Evolutionary conservation across 495 filamentous ascomycete species (phyloP).

Genomic region (Neohortaea acidophila): DNA sequence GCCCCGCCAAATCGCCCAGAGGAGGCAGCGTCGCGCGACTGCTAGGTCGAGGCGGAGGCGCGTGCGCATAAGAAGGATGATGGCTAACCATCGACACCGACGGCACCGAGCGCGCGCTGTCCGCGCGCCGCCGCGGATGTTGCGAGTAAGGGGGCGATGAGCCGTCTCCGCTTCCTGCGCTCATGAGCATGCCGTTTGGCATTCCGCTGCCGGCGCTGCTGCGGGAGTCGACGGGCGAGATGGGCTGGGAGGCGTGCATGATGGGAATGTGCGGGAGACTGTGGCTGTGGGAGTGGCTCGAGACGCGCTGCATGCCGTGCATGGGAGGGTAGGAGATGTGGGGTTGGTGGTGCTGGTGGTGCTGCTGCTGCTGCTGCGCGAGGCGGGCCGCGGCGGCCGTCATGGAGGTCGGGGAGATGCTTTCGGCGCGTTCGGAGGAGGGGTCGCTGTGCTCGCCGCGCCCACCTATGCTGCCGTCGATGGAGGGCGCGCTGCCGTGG

Average conservation of each 20-base stretch:
- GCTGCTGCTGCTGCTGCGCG: neutral
- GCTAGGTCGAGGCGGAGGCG: too few relatives aligned
- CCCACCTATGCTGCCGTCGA: neutral
- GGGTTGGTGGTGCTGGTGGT: neutral
- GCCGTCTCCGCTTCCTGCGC: slow-evolving; percentile 7
- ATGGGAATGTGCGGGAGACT: slow-evolving; percentile 9
- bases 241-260: slow-evolving; percentile 4
- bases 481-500: slow-evolving; percentile 1
- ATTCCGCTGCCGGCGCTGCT: slow-evolving; percentile 6
- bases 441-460: neutral
- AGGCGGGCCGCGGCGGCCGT: neutral
- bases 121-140: slow-evolving; percentile 5
- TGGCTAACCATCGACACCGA: too few relatives aligned
- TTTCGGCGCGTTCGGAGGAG: neutral
- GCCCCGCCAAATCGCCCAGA: too few relatives aligned
- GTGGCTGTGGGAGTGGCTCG: slow-evolving; percentile 11
- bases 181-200: too few relatives aligned
- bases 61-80: too few relatives aligned
- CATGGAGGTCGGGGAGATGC: neutral
- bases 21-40: too few relatives aligned
- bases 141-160: neutral
- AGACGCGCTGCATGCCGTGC: neutral
- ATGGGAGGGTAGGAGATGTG: neutral
- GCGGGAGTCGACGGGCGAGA: slow-evolving; percentile 7
- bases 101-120: slow-evolving; percentile 14